phyloP scores from a whole-genome alignment of 306 rosid genomes.

The Macrotyloma uniflorum region DNA sequence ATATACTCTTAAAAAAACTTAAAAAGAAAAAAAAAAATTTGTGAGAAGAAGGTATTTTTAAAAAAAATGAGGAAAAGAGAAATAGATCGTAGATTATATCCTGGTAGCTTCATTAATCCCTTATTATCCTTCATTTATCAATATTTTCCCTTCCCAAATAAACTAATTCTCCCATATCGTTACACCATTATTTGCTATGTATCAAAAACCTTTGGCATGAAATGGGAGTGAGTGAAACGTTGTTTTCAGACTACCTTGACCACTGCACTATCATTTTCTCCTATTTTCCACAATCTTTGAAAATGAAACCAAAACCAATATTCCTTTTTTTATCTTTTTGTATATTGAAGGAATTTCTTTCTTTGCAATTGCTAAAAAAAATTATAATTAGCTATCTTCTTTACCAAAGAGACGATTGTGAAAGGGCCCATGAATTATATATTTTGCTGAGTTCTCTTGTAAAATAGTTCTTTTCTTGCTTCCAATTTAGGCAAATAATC shows the following conservation, averaged over 20 bases:
- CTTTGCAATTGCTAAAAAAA: not conserved
- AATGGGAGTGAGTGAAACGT: not conserved
- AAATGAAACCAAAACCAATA: not conserved
- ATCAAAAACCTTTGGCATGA: not conserved
- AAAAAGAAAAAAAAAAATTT: no score
- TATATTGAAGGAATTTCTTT: not conserved
- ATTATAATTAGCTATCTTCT: not conserved
- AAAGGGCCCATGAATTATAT: not conserved
- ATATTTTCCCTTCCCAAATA: no score
- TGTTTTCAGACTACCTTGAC: not conserved
- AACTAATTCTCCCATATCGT: no score
- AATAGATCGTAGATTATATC: no score
- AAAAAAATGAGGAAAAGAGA: no score
- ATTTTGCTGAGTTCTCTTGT: not conserved
- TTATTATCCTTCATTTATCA: no score
- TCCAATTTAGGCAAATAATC: not conserved
- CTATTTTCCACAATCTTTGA: not conserved
- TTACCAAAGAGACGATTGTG: not conserved
- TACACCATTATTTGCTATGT: no score
- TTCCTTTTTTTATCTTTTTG: not conserved
- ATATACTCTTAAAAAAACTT: no score
- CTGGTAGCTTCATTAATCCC: no score
- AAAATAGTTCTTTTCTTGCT: not conserved
- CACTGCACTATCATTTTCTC: not conserved
- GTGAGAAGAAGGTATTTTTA: no score